Evolutionary conservation across 192 early-diverging fungal species (phyloP).

Genomic region (Coemansia sp.): DNA sequence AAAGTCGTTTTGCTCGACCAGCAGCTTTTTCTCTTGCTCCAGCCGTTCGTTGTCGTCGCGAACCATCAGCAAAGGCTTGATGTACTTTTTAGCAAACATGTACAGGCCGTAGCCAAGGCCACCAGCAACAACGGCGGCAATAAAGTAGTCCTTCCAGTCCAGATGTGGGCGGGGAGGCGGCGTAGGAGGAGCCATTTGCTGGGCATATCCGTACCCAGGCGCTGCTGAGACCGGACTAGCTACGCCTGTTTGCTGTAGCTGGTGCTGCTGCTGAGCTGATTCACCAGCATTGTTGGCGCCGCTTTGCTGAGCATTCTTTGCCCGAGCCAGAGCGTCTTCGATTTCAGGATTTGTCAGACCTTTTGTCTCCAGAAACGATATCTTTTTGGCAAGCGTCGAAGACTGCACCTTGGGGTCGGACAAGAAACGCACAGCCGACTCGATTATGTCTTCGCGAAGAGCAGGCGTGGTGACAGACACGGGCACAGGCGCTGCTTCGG

Average conservation of each 20-base stretch:
- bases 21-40: constrained; percentile 61
- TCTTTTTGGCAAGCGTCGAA: constrained; percentile 83
- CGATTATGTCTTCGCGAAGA: constrained; percentile 71
- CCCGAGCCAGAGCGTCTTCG: constrained; percentile 77
- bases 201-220: constrained; percentile 40
- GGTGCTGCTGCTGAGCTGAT: constrained; percentile 14
- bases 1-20: constrained; percentile 67
- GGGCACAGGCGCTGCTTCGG: constrained; percentile 17
- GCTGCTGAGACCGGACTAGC: constrained; percentile 4
- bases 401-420: constrained; percentile 88
- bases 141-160: constrained; percentile 94
- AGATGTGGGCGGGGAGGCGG: constrained; percentile 61
- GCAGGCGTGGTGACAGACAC: constrained; percentile 12
- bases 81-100: constrained; percentile 60
- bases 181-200: constrained; percentile 45
- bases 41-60: constrained; percentile 57
- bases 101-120: constrained; percentile 90
- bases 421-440: constrained; percentile 89
- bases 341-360: constrained; percentile 91
- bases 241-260: background rate
- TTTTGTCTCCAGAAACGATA: constrained; percentile 96
- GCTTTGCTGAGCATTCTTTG: constrained; percentile 46
- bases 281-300: constrained; percentile 40
- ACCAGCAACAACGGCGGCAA: constrained; percentile 81
- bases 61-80: constrained; percentile 32